Base-by-base conservation (phyloP, 2,329 filamentous ascomycete genomes). In the Huntiella moniliformis region DNA sequence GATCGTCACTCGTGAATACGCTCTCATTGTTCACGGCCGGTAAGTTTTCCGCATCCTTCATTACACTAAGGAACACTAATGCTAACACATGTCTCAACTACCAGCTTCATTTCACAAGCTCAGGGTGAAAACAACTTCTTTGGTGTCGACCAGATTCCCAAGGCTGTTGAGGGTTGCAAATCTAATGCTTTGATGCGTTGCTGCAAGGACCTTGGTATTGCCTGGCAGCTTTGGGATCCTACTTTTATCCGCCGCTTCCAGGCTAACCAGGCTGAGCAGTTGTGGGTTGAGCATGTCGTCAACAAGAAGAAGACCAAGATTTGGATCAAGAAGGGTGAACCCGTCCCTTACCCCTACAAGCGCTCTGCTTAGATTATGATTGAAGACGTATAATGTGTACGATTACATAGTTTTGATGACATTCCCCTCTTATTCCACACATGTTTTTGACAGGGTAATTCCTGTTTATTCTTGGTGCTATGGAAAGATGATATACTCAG, bases 141-240 rank as follows among this genome's bases (percentile, higher is more conserved):
- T 65, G 76, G 74, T 54, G 73, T 84, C 32, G 87, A 95, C 54
- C 81, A 82, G 46, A 86, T 98, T 52, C 86, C 91, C 18, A 94
- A 87, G 1, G 87, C 91, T 6, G 87, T 87, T 50, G 91, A 98
- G 64, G 91, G 91, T 45, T 93, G 86, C 71, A 95, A 95, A 64
- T 94, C 86, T 52, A 98, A 98, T 59, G 91, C 91, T 10, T 70
- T 98, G 53, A 92, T 96, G 78, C 82, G 91, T 49, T 96, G 88
- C 71, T 96, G 91, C 69, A 98, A 98, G 67, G 91, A 98, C 61
- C 66, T 98, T 31, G 91, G 91, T 33, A 82, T 98, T 53, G 91
- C 85, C 1, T 87, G 81, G 52, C 91, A 98, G 63, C 72, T 98
- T 15, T 98, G 91, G 91, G 91, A 98, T 64, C 91, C 91, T 33